Conservation (phyloP, 768 basidiomycete species). For the Leccinum subgranulosum region DNA sequence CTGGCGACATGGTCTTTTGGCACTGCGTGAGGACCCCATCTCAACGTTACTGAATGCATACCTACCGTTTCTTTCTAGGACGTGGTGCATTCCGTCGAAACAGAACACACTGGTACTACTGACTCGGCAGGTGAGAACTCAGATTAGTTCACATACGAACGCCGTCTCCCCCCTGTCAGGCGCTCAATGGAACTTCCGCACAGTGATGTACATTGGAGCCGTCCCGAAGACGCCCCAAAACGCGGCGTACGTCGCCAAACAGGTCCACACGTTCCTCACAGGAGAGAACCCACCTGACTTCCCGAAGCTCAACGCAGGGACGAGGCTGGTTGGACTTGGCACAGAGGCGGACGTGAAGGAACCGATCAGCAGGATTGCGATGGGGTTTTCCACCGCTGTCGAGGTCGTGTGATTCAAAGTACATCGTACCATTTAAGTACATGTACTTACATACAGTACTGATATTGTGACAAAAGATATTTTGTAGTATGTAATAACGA, state of each 20-base stretch:
- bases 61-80: conserved; percentile 30
- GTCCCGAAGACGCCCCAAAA: conserved; percentile 65
- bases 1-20: conserved; percentile 81
- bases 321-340: conserved; percentile 39
- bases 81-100: conserved; percentile 45
- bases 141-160: not conserved
- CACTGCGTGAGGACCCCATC: conserved; percentile 46
- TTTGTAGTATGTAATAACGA: too few species aligned
- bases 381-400: conserved; percentile 37
- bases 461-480: too few species aligned
- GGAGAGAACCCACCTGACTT: conserved; percentile 73
- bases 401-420: conserved; percentile 6
- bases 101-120: conserved; percentile 47
- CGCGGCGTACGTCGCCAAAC: conserved; percentile 55
- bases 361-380: conserved; percentile 36
- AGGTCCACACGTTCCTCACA: conserved; percentile 57
- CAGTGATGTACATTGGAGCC: conserved; percentile 79
- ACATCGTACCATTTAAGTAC: too few species aligned
- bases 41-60: not conserved
- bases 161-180: too few species aligned
- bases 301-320: conserved; percentile 44
- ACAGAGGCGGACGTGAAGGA: conserved; percentile 36
- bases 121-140: conserved; percentile 51
- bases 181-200: not conserved
- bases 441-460: too few species aligned